Evolutionary conservation across 2,329 filamentous ascomycete genomes (phyloP).

Genomic region (Fusarium sp.): DNA sequence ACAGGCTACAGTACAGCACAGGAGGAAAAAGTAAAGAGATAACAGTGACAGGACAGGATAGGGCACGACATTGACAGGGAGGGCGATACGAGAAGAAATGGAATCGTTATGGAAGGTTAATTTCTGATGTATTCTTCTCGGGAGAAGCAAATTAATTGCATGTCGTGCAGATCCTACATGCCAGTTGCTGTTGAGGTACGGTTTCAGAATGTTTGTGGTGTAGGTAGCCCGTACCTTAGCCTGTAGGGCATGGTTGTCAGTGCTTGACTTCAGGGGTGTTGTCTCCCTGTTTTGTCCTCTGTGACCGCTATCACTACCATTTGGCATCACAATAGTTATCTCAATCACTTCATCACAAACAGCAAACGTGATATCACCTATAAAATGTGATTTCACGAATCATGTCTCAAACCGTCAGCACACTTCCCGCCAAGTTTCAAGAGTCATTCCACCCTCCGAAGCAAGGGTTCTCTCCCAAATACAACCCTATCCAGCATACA

Average conservation of each 20-base stretch:
- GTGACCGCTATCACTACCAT: neutral
- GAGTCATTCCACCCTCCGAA: neutral
- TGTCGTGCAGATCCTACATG: neutral
- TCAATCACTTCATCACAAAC: neutral
- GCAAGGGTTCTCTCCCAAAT: neutral
- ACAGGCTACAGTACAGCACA: neutral
- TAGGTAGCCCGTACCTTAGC: neutral
- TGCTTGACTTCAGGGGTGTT: neutral
- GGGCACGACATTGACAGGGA: neutral
- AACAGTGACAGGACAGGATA: neutral
- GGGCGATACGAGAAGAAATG: neutral
- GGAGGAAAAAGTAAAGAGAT: neutral
- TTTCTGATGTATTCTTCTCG: constrained; percentile 2
- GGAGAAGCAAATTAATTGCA: constrained; percentile 16
- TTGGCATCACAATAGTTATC: neutral
- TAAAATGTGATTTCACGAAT: neutral
- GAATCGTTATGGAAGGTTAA: neutral
- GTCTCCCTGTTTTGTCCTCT: neutral
- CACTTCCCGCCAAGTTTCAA: neutral
- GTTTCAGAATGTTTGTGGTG: neutral
- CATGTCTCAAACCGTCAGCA: neutral
- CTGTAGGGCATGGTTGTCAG: neutral
- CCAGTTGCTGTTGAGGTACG: neutral
- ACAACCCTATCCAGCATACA: neutral
- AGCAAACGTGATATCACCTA: neutral